Base-by-base conservation (phyloP, 805 yeast genomes). In the Teunomyces pallodes region DNA sequence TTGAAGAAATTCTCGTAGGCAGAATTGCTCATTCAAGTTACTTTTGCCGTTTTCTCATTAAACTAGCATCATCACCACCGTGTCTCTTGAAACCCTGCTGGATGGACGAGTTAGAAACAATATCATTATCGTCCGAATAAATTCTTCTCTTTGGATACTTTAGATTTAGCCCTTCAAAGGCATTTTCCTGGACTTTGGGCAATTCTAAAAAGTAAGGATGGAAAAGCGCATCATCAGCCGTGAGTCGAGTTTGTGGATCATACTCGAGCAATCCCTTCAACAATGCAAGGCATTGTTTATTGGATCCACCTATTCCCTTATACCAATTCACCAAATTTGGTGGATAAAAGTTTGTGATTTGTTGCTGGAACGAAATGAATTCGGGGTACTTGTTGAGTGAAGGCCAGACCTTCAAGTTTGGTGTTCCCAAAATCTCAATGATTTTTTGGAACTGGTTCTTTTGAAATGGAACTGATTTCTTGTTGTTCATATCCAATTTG, bases 391-490 rank as follows among this genome's bases (percentile, higher is more conserved):
- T 83, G 36, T 76, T 74, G 33, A 94, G 66, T 17, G 84, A 74
- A 0, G 94, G 86, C 98, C 99, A 94, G 42, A 72, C 76, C n/a
- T 83, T 79, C 4, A 73, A 61, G 3, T 80, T 80, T 0, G 99
- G 99, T 0, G 96, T 82, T 0, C 99, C 99, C 52, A 94, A 67
- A n/a, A 94, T 85, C 65, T 94, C 98, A 26, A 94, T 74, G 20
- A 94, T 91, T 62, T 90, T 90, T 58, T 87, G 86, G 62, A 92
- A 77, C 69, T 94, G 99, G 62, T 88, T 91, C 49, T 86, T 83
- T 66, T 94, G 99, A 66, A 94, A 94, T 2, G 98, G 97, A 4
- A 92, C 91, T 47, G 83, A 86, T 61, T 92, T 91, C 61, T 90
- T 92, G 55, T 87, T 87, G 51, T 65, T 70, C 42, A 71, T 62